These are phyloP conservation scores for Populus euphratica DNA, from an alignment of 345 rosid genomes.

Conservation along the genomic window DNA sequence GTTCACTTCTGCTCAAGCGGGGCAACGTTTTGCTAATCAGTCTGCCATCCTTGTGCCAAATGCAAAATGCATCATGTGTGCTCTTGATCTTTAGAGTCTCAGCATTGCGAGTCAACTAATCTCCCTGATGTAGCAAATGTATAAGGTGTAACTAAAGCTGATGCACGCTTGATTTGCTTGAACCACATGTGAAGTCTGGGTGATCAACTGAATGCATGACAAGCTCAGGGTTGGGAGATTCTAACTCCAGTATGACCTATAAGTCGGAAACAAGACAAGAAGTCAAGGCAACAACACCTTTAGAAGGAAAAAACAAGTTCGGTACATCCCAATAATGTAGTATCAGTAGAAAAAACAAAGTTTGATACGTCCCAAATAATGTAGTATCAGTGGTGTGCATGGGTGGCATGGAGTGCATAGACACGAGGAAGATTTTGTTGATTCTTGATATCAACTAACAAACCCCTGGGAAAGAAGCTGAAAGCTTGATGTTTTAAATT, in stretches of 20 bases:
- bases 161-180: conserved; percentile 33
- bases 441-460: no score
- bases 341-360: not conserved
- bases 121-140: not conserved
- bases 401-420: no score
- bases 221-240: conserved; percentile 51
- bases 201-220: conserved; percentile 43
- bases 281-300: not conserved
- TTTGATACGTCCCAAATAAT: not conserved
- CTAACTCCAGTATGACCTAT: conserved; percentile 73
- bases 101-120: not conserved
- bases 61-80: not conserved
- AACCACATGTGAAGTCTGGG: conserved; percentile 59
- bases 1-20: not conserved
- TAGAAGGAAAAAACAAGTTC: no score
- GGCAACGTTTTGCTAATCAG: not conserved
- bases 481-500: no score
- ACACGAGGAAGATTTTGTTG: no score
- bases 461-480: no score
- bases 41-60: not conserved
- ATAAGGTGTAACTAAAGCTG: conserved; percentile 25
- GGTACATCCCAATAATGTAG: no score
- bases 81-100: not conserved
- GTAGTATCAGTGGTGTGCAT: no score
- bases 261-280: not conserved